Evolutionary conservation across 1,284 basidiomycete genomes (phyloP), one percentile per base, ranked within the genome.

Genomic region (Cutaneotrichosporon dermatis): DNA sequence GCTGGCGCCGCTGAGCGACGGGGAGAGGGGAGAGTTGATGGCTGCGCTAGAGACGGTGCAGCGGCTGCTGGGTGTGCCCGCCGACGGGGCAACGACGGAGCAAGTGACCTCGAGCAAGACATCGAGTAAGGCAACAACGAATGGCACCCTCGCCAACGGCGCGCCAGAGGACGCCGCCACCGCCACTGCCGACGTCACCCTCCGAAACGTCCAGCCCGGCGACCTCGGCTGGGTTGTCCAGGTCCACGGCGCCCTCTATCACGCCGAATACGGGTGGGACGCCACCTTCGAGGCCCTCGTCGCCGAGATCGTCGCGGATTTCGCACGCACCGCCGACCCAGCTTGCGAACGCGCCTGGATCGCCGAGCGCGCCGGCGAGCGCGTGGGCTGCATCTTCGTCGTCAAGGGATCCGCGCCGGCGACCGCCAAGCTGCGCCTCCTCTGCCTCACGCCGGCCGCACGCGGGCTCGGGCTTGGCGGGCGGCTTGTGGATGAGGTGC

Each of bases 151-250:
- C 25, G 25, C 25, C 25, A 25, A 25, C 25, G 25, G 25, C 25
- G 25, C 25, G 25, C 25, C 25, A 25, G 25, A 25, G 33, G 4
- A 25, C 25, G 25, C n/a, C 7, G 25, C 25, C 6, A 15, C 50
- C n/a, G 25, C 39, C 3, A 35, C 10, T 6, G 6, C 50, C 33
- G 41, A 13, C 10, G 51, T 49, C 35, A 34, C 7, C 4, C 36
- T 64, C n/a, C 62, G 59, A 42, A 46, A 49, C 52, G 43, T 57
- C 5, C 37, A 35, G 9, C 25, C 55, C 1, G 62, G 62, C 51
- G 62, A 64, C 55, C 46, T 64, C 16, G 62, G 62, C 34, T 64
- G 62, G 62, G 48, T 64, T 13, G 49, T 59, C 6, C 36, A 46
- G 36, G 12, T 9, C 11, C 59, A 64, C 50, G 54, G 51, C 49